Conservation (phyloP, 106 monocot genomes). For the Posidonia australis region DNA sequence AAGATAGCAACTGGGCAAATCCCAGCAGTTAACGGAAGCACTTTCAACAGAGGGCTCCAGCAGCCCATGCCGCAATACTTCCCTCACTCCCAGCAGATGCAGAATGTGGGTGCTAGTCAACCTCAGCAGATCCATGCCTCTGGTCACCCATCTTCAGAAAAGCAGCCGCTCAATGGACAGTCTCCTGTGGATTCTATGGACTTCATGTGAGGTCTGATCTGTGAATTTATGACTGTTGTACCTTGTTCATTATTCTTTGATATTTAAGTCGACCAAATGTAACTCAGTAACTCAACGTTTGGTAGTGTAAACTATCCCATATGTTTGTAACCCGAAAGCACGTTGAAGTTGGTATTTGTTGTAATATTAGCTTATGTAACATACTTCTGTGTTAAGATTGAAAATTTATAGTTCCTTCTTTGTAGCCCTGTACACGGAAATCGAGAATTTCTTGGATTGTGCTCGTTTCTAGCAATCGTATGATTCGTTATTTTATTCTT, state of each 20-base stretch:
- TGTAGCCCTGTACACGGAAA: no score
- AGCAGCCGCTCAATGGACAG: constrained; percentile 18
- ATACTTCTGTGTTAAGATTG: background rate
- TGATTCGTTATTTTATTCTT: no score
- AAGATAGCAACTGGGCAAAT: constrained; percentile 67
- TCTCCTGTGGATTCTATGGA: constrained; percentile 53
- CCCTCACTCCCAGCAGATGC: constrained; percentile 26
- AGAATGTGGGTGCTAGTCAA: constrained; percentile 11
- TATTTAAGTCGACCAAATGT: background rate
- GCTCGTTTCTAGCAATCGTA: no score
- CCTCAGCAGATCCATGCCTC: constrained; percentile 27
- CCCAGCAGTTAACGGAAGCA: constrained; percentile 36
- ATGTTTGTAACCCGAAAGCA: background rate
- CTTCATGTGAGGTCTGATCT: constrained; percentile 22
- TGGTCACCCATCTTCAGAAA: constrained; percentile 19
- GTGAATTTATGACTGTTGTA: background rate
- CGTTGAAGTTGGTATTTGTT: background rate
- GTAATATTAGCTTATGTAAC: constrained; percentile 1
- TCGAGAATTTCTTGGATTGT: no score
- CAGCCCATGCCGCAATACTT: constrained; percentile 22
- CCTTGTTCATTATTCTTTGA: background rate
- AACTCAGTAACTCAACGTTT: background rate
- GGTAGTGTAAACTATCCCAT: background rate
- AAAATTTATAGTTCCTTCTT: no score
- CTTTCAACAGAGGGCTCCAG: constrained; percentile 26